Conservation (phyloP, 2,329 filamentous ascomycete genomes). For the Bertia moriformis region DNA sequence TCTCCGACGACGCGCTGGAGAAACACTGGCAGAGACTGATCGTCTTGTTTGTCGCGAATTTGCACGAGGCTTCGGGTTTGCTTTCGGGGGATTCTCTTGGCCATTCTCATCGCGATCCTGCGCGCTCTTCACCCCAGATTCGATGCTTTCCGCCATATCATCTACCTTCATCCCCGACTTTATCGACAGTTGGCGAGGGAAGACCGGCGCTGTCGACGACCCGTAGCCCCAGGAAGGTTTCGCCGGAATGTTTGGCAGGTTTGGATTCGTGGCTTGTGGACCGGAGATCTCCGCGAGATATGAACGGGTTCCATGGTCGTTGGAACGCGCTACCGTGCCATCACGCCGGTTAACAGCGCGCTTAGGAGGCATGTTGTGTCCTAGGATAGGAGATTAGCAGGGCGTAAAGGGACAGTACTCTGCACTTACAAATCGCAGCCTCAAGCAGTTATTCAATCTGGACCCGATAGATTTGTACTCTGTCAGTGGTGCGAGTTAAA, state of each 20-base stretch:
- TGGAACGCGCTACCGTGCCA: conserved; percentile 4
- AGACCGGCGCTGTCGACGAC: conserved; percentile 6
- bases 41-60: background rate
- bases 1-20: conserved; percentile 5
- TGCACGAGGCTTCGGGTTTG: background rate
- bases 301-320: too few relatives aligned
- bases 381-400: too few relatives aligned
- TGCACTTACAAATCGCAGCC: too few relatives aligned
- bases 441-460: too few relatives aligned
- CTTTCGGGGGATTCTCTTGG: background rate
- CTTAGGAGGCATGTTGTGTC: conserved; percentile 9
- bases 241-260: background rate
- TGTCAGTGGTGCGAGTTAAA: too few relatives aligned
- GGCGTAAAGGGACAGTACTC: too few relatives aligned
- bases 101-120: background rate
- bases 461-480: too few relatives aligned
- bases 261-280: background rate
- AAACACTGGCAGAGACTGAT: background rate
- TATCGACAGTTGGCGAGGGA: conserved; percentile 10
- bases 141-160: conserved; percentile 1
- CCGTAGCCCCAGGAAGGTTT: conserved; percentile 1
- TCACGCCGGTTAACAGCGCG: conserved; percentile 7
- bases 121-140: background rate
- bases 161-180: conserved; percentile 5
- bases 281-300: conserved; percentile 2